Evolutionary conservation across 2,329 filamentous ascomycete genomes (phyloP), one percentile per base, ranked within the genome.

Genomic region (Alternaria rosae): DNA sequence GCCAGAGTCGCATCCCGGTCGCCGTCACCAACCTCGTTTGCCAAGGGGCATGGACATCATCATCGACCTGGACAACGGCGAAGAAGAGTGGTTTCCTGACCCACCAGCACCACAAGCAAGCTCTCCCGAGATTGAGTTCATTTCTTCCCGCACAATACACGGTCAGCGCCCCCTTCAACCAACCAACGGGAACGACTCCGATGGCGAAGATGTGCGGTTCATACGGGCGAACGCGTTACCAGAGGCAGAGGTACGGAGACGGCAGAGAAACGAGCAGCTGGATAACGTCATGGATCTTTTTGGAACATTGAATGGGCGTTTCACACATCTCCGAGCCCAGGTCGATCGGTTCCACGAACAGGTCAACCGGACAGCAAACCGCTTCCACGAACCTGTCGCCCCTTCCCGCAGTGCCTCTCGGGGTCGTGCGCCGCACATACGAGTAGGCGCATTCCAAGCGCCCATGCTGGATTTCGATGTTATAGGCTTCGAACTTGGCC

Each of bases 71-170:
- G 83, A 82, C 54, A 72, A 69, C 13, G 70, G 70, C 1, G 59
- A 69, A 11, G 70, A 73, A 55, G 61, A 67, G 12, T 73, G 70
- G 70, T 58, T 60, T 7, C 58, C 67, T n/a, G 61, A 28, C 6
- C 78, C 79, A 62, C 67, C 66, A 38, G 41, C 54, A 45, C 67
- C 71, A 11, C 66, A 65, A 26, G 63, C 72, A 8, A 67, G 61
- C 1, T 77, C 75, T 44, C 83, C 84, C 3, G 85, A 87, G 53
- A 80, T 87, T 8, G 78, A 86, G 60, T 85, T 87, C 67, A 72
- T 79, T n/a, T 77, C 75, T 3, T 68, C 75, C 13, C 70, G 77
- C 15, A 62, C 65, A 5, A 68, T 79, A 9, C 67, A 70, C 11
- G 69, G 69, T 10, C 62, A 59, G 11, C 68, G 58, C 17, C 70